Evolutionary conservation across 306 rosid genomes (phyloP).

Genomic region (Vigna radiata): DNA sequence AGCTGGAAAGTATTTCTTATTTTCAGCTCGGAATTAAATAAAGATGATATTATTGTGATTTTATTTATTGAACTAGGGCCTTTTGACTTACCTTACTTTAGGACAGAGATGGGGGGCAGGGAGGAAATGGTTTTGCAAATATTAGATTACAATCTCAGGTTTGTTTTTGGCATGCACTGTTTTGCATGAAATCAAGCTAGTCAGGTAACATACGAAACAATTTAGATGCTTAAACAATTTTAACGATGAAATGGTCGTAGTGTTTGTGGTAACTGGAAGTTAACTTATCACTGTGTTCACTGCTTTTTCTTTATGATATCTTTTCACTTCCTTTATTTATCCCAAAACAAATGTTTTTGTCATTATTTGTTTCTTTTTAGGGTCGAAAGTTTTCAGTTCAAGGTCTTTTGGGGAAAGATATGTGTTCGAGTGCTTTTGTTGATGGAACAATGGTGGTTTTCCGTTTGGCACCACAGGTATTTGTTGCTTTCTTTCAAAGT

Average conservation of each 20-base stretch:
- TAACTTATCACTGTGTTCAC: neutral
- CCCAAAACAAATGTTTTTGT: conserved; percentile 30
- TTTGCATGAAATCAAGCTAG: conserved; percentile 30
- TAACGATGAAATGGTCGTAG: conserved; percentile 12
- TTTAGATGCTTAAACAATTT: conserved; percentile 30
- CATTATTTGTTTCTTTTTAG: conserved; percentile 51
- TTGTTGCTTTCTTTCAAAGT: conserved; percentile 31
- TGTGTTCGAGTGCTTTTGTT: conserved; percentile 65
- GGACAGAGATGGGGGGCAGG: neutral
- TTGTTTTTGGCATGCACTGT: neutral
- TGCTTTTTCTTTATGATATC: conserved; percentile 15
- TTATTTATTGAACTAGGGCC: conserved; percentile 30
- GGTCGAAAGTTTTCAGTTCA: conserved; percentile 91
- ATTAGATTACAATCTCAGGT: conserved; percentile 18
- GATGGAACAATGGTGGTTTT: conserved; percentile 90
- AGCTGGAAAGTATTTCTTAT: conserved; percentile 19
- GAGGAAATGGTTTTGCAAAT: conserved; percentile 37
- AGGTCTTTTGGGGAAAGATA: conserved; percentile 85
- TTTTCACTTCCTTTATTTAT: conserved; percentile 29
- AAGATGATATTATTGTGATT: conserved; percentile 16
- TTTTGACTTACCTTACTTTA: conserved; percentile 22
- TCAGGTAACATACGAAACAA: conserved; percentile 17
- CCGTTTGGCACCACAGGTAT: conserved; percentile 99
- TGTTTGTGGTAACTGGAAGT: conserved; percentile 20
- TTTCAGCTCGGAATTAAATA: conserved; percentile 22